These are phyloP conservation scores for Aspergillus costaricaensis DNA, from an alignment of 2,329 filamentous ascomycete species.

Conservation along the genomic window DNA sequence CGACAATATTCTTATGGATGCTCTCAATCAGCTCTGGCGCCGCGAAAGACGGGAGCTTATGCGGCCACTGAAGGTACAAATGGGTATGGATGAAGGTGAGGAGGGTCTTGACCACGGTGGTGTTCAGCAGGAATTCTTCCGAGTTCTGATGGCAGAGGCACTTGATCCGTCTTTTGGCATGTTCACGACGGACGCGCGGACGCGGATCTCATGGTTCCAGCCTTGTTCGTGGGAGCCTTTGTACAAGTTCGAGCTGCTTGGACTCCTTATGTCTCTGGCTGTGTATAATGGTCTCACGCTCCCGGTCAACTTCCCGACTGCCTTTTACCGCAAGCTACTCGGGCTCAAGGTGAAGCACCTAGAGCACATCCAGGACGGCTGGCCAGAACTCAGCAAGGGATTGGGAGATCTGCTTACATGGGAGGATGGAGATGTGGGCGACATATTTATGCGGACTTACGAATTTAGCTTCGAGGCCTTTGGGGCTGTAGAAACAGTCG, in stretches of 20 bases:
- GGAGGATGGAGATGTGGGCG: constrained; percentile 77
- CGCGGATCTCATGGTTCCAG: constrained; percentile 83
- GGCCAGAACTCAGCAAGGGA: constrained; percentile 77
- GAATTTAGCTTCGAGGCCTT: constrained; percentile 73
- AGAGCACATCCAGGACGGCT: constrained; percentile 80
- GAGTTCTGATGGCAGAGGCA: constrained; percentile 76
- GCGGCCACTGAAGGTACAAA: constrained; percentile 81
- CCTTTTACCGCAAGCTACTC: constrained; percentile 79
- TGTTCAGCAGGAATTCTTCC: constrained; percentile 95
- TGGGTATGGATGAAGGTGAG: constrained; percentile 80
- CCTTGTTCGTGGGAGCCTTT: constrained; percentile 77
- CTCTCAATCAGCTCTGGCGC: constrained; percentile 87
- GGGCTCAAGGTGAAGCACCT: constrained; percentile 68
- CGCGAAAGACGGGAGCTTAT: constrained; percentile 79
- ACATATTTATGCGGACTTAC: constrained; percentile 81
- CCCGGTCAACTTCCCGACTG: constrained; percentile 83
- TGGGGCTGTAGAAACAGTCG: constrained; percentile 55
- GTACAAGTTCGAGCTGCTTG: constrained; percentile 89
- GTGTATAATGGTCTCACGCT: constrained; percentile 91
- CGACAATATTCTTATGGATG: constrained; percentile 68
- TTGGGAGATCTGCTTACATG: constrained; percentile 73
- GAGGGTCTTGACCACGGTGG: constrained; percentile 91
- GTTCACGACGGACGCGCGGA: constrained; percentile 76
- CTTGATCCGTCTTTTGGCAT: constrained; percentile 73
- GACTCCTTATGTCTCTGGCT: constrained; percentile 83